Evolutionary conservation across 1,139 yeast species (phyloP).

Genomic region (Torulaspora pretoriensis): DNA sequence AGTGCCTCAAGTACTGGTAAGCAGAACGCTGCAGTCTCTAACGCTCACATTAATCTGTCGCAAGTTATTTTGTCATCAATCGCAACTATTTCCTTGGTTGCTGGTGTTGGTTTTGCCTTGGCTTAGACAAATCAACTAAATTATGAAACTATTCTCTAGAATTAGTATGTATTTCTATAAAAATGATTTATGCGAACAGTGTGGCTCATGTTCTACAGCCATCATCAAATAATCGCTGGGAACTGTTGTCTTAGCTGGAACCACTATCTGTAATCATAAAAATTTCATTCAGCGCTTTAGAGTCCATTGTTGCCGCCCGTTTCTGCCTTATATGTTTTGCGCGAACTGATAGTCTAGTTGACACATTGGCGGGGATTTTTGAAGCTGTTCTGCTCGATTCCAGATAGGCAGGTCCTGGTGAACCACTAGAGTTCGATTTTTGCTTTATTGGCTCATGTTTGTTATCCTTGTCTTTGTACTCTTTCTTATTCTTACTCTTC

Average conservation of each 20-base stretch:
- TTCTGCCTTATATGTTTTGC: conserved; percentile 85
- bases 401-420: conserved; percentile 22
- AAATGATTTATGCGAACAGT: conserved; percentile 12
- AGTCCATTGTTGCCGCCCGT: conserved; percentile 85
- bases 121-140: conserved; percentile 24
- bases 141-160: conserved; percentile 1
- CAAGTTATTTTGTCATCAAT: conserved; percentile 69
- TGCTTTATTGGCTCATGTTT: conserved; percentile 29
- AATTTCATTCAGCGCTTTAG: conserved; percentile 83
- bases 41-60: conserved; percentile 50
- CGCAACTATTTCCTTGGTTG: conserved; percentile 65
- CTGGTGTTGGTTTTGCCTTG: conserved; percentile 58
- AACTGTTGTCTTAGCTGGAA: conserved; percentile 16
- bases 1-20: conserved; percentile 32
- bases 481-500: conserved; percentile 36
- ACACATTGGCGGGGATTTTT: conserved; percentile 39
- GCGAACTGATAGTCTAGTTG: conserved; percentile 72
- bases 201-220: neutral
- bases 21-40: conserved; percentile 29
- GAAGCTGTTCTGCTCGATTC: conserved; percentile 25
- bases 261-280: conserved; percentile 65
- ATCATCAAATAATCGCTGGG: no score
- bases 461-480: conserved; percentile 30
- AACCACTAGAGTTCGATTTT: conserved; percentile 29
- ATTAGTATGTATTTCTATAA: conserved; percentile 7